Evolutionary conservation across 2,329 filamentous ascomycete genomes (phyloP), one percentile per base, ranked within the genome.

Genomic region (Curvularia lunata): DNA sequence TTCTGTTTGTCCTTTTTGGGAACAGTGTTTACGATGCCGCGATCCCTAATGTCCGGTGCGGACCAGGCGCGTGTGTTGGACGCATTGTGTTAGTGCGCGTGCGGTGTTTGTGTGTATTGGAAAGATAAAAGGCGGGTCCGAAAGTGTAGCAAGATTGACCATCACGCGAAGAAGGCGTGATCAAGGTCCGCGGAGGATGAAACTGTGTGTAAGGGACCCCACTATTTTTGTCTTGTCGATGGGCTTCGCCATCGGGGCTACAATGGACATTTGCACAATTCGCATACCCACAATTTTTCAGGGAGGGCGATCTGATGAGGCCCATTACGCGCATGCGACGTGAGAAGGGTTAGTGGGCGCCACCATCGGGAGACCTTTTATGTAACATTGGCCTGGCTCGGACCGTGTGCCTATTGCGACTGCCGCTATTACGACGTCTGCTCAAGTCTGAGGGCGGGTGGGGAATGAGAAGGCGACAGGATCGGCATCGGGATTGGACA

Each of bases 221-320:
- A 42, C 40, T 42, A 10, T 42, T 42, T 42, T 23, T 25, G 12
- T 30, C n/a, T 18, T 32, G 43, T 34, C 27, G 43, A 21, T 34
- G 45, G n/a, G 9, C 19, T 2, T 41, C 21, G 23, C 19, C 37
- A 41, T 30, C 34, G 37, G 5, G 34, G 25, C 12, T 21, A 10
- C n/a, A 18, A 55, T 51, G 18, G 53, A n/a, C 37, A 38, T 55
- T 51, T 30, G 19, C 41, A 21, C 21, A 53, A 53, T 30, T 30
- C 37, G 42, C 49, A 57, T 57, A 25, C 49, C 49, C 54, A 53
- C 54, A 53, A 52, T 43, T 43, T 38, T 40, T 38, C n/a, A 51
- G 53, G 27, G 42, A 10, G 19, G 27, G 54, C 13, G 49, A 30
- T 28, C 45, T 45, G 37, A 54, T 41, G 28, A 21, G 34, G 30